Conservation (phyloP, 495 filamentous ascomycete genomes). For the Elasticomyces elasticus region DNA sequence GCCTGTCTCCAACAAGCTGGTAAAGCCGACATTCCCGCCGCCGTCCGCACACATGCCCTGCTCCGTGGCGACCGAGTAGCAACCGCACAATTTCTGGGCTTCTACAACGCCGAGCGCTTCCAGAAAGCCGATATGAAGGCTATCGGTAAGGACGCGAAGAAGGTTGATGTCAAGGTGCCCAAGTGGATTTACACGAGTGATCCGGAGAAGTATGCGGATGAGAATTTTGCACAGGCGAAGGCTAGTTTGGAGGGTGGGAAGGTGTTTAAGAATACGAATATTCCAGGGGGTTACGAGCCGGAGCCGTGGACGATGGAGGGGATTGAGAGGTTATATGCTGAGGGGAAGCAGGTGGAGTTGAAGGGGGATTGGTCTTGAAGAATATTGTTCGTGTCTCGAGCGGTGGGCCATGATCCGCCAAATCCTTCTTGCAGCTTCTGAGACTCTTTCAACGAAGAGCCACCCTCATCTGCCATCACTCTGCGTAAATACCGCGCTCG, state of each 20-base stretch:
- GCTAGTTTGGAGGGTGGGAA: not conserved
- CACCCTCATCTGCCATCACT: too few species aligned
- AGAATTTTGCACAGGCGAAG: slow-evolving; percentile 32
- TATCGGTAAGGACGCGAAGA: slow-evolving; percentile 47
- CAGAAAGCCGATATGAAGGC: slow-evolving; percentile 43
- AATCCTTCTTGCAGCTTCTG: too few species aligned
- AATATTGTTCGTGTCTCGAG: too few species aligned
- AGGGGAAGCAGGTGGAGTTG: slow-evolving; percentile 7
- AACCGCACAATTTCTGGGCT: slow-evolving; percentile 18
- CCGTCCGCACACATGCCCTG: slow-evolving; percentile 8
- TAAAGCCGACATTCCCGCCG: slow-evolving; percentile 12
- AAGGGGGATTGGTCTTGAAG: slow-evolving; percentile 8
- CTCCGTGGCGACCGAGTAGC: slow-evolving; percentile 11
- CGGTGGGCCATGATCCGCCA: too few species aligned
- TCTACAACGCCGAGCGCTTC: slow-evolving; percentile 37
- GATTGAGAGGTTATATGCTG: slow-evolving; percentile 1
- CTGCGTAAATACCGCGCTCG: too few species aligned
- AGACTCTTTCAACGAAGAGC: too few species aligned
- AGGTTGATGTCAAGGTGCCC: slow-evolving; percentile 44
- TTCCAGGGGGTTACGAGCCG: slow-evolving; percentile 1
- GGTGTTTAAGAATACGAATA: slow-evolving; percentile 6
- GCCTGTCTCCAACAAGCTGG: slow-evolving; percentile 28
- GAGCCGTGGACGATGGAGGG: slow-evolving; percentile 3
- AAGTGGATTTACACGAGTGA: slow-evolving; percentile 53
- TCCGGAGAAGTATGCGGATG: slow-evolving; percentile 49